These are phyloP conservation scores for Eucalyptus shirleyi DNA, from an alignment of 345 rosid species.

Conservation along the genomic window DNA sequence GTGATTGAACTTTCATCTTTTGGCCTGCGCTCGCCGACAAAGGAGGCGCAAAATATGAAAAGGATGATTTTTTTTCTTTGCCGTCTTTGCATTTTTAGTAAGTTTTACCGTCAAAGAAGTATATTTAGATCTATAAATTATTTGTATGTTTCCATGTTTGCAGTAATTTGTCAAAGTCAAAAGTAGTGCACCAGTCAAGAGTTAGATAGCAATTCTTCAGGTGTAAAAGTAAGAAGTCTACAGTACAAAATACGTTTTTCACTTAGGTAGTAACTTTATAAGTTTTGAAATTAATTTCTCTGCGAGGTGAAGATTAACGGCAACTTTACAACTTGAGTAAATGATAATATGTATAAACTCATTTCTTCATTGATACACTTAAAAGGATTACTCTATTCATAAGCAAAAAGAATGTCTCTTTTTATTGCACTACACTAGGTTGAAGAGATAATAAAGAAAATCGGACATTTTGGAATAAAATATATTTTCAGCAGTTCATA, in stretches of 20 bases:
- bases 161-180: not conserved
- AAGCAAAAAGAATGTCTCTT: not conserved
- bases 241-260: not conserved
- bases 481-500: not conserved
- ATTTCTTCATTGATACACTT: not conserved
- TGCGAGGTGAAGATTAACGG: not conserved
- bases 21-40: not conserved
- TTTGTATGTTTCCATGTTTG: not conserved
- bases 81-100: not conserved
- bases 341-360: not conserved
- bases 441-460: not conserved
- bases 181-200: not conserved
- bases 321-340: not conserved
- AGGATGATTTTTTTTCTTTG: not conserved
- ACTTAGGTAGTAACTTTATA: not conserved
- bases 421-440: not conserved
- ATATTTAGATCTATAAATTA: not conserved
- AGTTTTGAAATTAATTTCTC: not conserved
- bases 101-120: not conserved
- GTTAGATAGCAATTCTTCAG: not conserved
- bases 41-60: not conserved
- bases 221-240: not conserved
- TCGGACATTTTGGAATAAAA: not conserved
- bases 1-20: not conserved
- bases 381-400: not conserved